phyloP scores from a whole-genome alignment of 2,329 filamentous ascomycete genomes.

The Dryadomyces quercivorus region DNA sequence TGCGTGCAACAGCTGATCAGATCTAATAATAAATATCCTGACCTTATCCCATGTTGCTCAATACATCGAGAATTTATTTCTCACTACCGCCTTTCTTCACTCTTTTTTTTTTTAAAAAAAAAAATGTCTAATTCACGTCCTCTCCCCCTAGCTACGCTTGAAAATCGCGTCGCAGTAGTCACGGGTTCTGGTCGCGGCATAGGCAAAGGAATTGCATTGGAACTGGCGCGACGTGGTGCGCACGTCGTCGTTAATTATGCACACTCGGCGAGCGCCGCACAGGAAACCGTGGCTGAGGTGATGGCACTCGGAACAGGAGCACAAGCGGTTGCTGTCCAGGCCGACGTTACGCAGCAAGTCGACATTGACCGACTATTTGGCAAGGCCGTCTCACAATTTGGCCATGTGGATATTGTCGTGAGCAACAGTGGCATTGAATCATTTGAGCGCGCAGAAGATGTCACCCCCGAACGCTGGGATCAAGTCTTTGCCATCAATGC shows the following conservation, averaged over 20 bases:
- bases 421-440: conserved; percentile 47
- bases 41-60: too few relatives aligned
- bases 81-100: too few relatives aligned
- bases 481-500: conserved; percentile 48
- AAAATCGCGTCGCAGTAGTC: conserved; percentile 7
- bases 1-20: too few relatives aligned
- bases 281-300: conserved; percentile 7
- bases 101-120: too few relatives aligned
- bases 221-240: conserved; percentile 14
- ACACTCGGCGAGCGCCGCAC: neutral
- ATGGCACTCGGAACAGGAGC: conserved; percentile 4
- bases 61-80: too few relatives aligned
- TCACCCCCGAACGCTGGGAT: conserved; percentile 44
- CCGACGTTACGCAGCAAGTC: conserved; percentile 16
- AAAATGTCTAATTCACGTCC: too few relatives aligned
- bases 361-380: conserved; percentile 22
- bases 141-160: too few relatives aligned
- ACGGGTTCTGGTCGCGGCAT: conserved; percentile 37
- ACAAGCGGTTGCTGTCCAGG: conserved; percentile 16
- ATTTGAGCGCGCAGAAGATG: conserved; percentile 45
- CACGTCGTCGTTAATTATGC: conserved; percentile 21
- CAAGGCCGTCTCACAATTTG: conserved; percentile 42
- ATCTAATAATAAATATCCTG: too few relatives aligned
- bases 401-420: conserved; percentile 47
- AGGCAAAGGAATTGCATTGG: conserved; percentile 44